Conservation (phyloP, 768 basidiomycete genomes). For the Kwoniella dendrophila region DNA sequence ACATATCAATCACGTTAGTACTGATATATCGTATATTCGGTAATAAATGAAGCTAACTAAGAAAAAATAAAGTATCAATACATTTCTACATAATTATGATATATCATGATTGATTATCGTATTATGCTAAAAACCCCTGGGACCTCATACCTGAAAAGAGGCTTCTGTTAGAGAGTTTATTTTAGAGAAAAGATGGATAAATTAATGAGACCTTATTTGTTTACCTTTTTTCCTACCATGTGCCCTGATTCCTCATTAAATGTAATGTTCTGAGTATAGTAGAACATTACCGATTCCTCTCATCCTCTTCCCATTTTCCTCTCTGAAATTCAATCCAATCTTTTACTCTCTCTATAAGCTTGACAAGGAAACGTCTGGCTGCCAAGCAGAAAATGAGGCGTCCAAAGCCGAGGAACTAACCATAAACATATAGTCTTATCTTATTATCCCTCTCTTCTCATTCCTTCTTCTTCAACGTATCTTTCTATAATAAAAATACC, state of each 20-base stretch:
- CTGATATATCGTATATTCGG: background rate
- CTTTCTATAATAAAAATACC: background rate
- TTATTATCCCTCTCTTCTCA: background rate
- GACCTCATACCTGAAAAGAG: background rate
- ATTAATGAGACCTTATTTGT: background rate
- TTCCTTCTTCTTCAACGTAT: background rate
- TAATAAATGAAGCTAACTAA: too few species aligned
- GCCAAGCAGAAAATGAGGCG: slow-evolving; percentile 1
- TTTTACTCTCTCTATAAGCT: background rate
- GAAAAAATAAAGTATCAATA: too few species aligned
- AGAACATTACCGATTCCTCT: slow-evolving; percentile 8
- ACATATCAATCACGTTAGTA: background rate
- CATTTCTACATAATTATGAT: background rate
- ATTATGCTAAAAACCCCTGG: background rate
- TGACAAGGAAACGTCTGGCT: background rate
- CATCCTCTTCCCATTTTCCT: background rate
- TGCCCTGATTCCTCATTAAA: too few species aligned
- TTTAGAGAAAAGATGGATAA: too few species aligned
- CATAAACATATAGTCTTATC: slow-evolving; percentile 17
- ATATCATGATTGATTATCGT: too few species aligned
- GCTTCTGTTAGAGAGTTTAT: slow-evolving; percentile 12
- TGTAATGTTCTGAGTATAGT: too few species aligned
- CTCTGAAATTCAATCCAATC: too few species aligned
- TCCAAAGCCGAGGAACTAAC: slow-evolving; percentile 13
- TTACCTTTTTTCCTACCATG: too few species aligned